Base-by-base conservation (phyloP, 2,329 filamentous ascomycete genomes). In the Lachnellula suecica region DNA sequence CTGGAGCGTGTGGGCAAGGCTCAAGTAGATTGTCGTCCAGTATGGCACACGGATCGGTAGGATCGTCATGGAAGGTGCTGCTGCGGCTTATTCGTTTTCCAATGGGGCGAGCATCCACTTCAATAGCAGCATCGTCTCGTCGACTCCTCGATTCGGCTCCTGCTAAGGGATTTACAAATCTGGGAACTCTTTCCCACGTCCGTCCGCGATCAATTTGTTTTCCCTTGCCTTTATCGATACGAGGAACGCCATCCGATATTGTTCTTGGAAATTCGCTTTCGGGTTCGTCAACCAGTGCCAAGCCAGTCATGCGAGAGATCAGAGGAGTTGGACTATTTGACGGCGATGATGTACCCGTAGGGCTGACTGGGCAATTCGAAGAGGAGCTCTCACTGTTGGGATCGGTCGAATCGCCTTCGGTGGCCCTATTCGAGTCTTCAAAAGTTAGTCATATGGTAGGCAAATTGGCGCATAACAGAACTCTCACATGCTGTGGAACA, bases 1-100 rank as follows among this genome's bases (percentile, higher is more conserved):
- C 44, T 19, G 48, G 48, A n/a, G 49, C 44, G 34, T 58, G 52
- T 29, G 61, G 60, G 22, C 60, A 63, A 20, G 66, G 65, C 29
- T 68, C 66, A 8, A 68, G 51, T 19, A 68, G 20, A 17, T 58
- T 46, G 41, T 68, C 65, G 22, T 68, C 66, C 3, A 68, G 49
- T 19, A 60, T 51, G 4, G 63, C 65, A 42, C 50, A 51, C 13
- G 56, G 58, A 55, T 65, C 62, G 3, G 44, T 51, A 7, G 64
- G 64, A 35, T 68, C 49, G 15, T 67, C 62, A 24, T 63, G 61
- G 34, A 63, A 59, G 3, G 63, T 66, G 45, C 54, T 62, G 40
- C 63, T 68, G 10, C 64, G 64, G 49, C 60, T 58, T 9, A 56
- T 25, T 8, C 60, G 59, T 37, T 57, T 62, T 9, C 52, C 38